Evolutionary conservation across 2,329 filamentous ascomycete genomes (phyloP), one percentile per base, ranked within the genome.

Genomic region (Knufia fluminis): DNA sequence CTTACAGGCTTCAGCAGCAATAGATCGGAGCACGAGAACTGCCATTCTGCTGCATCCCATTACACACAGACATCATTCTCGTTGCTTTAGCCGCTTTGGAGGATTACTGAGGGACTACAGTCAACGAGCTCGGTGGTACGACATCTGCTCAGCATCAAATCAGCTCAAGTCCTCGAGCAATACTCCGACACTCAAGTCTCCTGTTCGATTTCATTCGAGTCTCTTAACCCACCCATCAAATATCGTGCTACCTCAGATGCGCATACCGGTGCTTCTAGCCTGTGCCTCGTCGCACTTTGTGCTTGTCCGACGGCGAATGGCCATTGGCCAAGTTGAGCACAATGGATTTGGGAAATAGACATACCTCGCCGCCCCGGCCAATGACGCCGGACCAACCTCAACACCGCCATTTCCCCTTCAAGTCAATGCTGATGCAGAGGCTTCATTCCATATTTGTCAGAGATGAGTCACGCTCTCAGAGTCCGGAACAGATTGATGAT

Each of bases 291-390:
- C 40, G 45, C 45, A 48, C 32, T 24, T 40, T 31, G 33, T 40
- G 17, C 17, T 40, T 20, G 45, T 26, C 33, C 20, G 20, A 48
- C 45, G 19, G n/a, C 23, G 12, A 22, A 26, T 39, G 23, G n/a
- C 28, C 45, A 28, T 32, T 28, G 19, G 20, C 20, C 22, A n/a
- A 22, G 8, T 14, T 16, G 8, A 33, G 36, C 24, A 49, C 14
- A 31, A 49, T 49, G 46, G 31, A 33, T 49, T 19, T 49, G 28
- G 42, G 42, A 32, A 45, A 33, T 33, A 49, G 46, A 35, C 46
- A 42, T 16, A 43, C 38, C n/a, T 49, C 46, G 7, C 46, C 46
- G 8, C 32, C 46, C 22, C 38, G 46, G 3, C 26, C 46, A 35
- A 49, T 33, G 23, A 32, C 39, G 3, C 26, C 46, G 7, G 46